phyloP scores from a whole-genome alignment of 2,329 filamentous ascomycete species.

The Trichoderma citrinoviride region DNA sequence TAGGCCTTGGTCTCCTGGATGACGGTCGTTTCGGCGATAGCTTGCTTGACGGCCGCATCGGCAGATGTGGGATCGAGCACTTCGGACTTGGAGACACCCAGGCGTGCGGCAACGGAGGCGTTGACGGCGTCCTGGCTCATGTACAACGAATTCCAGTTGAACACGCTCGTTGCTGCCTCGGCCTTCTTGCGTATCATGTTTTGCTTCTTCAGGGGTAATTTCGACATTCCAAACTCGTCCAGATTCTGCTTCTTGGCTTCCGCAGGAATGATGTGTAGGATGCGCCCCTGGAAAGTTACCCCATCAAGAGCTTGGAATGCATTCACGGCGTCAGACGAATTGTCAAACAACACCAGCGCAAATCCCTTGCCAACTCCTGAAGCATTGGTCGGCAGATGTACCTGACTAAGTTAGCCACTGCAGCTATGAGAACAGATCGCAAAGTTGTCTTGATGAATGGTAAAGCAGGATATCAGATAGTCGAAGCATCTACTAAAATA shows the following conservation, averaged over 20 bases:
- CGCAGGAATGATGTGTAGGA: constrained; percentile 86
- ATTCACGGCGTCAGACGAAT: constrained; percentile 68
- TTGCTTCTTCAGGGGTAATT: constrained; percentile 91
- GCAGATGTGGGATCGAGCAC: constrained; percentile 93
- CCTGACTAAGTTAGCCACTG: constrained; percentile 52
- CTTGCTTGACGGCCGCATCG: constrained; percentile 93
- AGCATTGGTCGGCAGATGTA: constrained; percentile 77
- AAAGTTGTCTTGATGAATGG: constrained; percentile 15
- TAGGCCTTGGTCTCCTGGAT: constrained; percentile 96
- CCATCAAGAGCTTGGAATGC: constrained; percentile 81
- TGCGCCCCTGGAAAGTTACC: constrained; percentile 84
- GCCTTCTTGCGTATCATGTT: constrained; percentile 83
- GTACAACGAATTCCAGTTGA: constrained; percentile 99
- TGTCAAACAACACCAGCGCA: constrained; percentile 76
- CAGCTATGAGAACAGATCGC: constrained; percentile 24
- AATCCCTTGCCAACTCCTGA: constrained; percentile 82
- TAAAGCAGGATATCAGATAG: constrained; percentile 59
- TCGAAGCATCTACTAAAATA: constrained; percentile 99
- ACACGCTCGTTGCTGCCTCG: constrained; percentile 72
- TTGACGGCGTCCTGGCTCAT: constrained; percentile 97
- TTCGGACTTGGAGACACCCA: constrained; percentile 88
- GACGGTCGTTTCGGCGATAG: constrained; percentile 90
- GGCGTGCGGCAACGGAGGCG: constrained; percentile 77
- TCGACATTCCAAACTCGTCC: constrained; percentile 85
- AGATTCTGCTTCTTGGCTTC: constrained; percentile 76